A percentile compares a stretch with the other conserved stretches of the same genome.
Evolutionary conservation across 768 basidiomycete genomes (phyloP).

Genomic region (Russula vinacea): DNA sequence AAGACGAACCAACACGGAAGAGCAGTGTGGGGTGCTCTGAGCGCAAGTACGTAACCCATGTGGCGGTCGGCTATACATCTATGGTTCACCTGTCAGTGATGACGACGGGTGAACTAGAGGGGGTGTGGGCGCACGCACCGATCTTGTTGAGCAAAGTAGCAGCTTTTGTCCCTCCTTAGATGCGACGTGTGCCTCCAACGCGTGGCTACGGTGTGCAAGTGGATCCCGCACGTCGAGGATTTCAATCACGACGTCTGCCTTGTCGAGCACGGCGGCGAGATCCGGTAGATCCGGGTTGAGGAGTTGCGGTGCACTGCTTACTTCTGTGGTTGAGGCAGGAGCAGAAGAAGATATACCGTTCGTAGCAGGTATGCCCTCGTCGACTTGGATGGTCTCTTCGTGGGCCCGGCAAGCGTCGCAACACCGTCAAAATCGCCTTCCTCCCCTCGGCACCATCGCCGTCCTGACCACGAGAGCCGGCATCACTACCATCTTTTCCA

Average conservation of each 20-base stretch:
- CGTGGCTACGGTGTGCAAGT: conserved; percentile 58
- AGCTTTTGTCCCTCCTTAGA: conserved; percentile 47
- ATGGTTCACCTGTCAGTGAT: conserved; percentile 2
- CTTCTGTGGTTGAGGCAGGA: conserved; percentile 38
- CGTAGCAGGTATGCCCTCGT: conserved; percentile 27
- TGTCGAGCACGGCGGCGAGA: conserved; percentile 64
- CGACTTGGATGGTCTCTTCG: conserved; percentile 14
- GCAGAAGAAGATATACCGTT: conserved; percentile 32
- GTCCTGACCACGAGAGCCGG: conserved; percentile 35
- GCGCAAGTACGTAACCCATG: conserved; percentile 67
- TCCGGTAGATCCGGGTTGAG: conserved; percentile 62
- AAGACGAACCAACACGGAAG: conserved; percentile 71
- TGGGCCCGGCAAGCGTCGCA: conserved; percentile 35
- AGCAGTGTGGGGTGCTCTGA: conserved; percentile 58
- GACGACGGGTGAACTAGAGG: conserved; percentile 4
- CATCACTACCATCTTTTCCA: conserved; percentile 28
- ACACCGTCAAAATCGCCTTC: conserved; percentile 46
- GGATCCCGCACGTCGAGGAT: conserved; percentile 88
- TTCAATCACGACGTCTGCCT: conserved; percentile 74
- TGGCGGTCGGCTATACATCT: conserved; percentile 72
- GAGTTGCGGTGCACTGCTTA: conserved; percentile 58
- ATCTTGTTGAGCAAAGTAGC: conserved; percentile 82
- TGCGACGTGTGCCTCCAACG: conserved; percentile 54
- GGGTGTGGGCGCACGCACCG: conserved; percentile 48
- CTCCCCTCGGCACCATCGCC: conserved; percentile 34